Base-by-base conservation (phyloP, 208 protist genomes). In the Strigomonas culicis region DNA sequence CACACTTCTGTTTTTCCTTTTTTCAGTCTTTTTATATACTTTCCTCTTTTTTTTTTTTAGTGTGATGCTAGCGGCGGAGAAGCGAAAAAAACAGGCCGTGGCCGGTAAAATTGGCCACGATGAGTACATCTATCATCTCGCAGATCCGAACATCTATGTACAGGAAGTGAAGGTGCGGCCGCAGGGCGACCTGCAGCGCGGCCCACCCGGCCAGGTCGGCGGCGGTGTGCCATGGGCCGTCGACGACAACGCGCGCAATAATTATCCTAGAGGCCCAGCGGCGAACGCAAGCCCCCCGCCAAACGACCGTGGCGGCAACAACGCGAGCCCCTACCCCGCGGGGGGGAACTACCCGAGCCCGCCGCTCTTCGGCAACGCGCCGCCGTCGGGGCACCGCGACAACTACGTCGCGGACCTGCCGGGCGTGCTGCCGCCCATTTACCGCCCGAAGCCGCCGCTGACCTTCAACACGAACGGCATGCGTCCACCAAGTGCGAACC, bases 21-120 rank as follows among this genome's bases (percentile, higher is more conserved):
- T 60, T 24, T 44, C 39, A 7, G 57, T 59, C 31, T 63, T 49
- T 22, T 63, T 46, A 66, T 50, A 34, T 32, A 25, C 4, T 56
- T 32, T n/a, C 13, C 27, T 30, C 13, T 59, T 49, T 66, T 66
- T 22, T 59, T 41, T 31, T 61, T 47, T 66, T 39, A 39, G 34
- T 36, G 13, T 32, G 25, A 53, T 66, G 30, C 56, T 58, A 11
- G 66, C 84, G 24, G 84, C 73, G 8, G 67, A 74, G 31, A 74
- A 83, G 6, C 77, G 79, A 21, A 82, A 83, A 63, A 74, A 76
- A 60, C 78, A 91, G 67, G 68, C 74, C 64, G 55, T 93, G 28
- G 70, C 84, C 17, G 89, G 78, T 19, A 95, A 95, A 52, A 92
- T 95, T 72, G 85, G 85, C 19, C 89, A 95, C 62, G 77, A 82